Conservation (phyloP, 495 filamentous ascomycete genomes). For the Choiromyces venosus region DNA sequence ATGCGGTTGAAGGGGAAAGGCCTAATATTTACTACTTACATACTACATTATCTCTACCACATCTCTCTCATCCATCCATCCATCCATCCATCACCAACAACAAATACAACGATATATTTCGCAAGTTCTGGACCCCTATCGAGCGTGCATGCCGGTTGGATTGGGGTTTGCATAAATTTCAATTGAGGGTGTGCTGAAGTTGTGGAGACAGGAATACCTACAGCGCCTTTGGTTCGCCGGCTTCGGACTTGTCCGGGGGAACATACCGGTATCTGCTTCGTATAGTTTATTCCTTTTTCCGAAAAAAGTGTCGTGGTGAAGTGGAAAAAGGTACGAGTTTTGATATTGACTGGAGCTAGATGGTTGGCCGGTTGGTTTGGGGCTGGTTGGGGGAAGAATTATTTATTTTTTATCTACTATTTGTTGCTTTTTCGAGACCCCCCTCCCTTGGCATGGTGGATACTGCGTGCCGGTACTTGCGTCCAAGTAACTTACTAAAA, state of each 20-base stretch:
- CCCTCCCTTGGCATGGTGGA: not conserved
- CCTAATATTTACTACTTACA: not conserved
- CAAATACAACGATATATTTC: not conserved
- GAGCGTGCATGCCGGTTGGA: not conserved
- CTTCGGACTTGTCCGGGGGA: not conserved
- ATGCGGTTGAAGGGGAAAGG: not conserved
- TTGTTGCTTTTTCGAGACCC: not conserved
- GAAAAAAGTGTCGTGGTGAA: not conserved
- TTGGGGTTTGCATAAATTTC: not conserved
- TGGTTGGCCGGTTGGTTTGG: not conserved
- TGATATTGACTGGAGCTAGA: not conserved
- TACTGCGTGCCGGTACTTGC: not conserved
- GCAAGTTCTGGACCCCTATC: not conserved
- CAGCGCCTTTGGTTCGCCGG: not conserved
- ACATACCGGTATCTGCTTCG: not conserved
- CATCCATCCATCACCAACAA: not conserved
- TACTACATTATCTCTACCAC: not conserved
- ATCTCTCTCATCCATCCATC: slow-evolving; percentile 1
- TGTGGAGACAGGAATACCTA: not conserved
- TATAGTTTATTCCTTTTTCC: not conserved
- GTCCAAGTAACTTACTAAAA: not conserved
- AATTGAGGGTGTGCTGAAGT: not conserved
- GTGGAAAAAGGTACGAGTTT: not conserved
- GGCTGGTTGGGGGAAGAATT: not conserved
- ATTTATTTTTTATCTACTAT: not conserved